Evolutionary conservation across 2,329 filamentous ascomycete species (phyloP), one percentile per base, ranked within the genome.

Genomic region (Aspergillus pseudonomiae): DNA sequence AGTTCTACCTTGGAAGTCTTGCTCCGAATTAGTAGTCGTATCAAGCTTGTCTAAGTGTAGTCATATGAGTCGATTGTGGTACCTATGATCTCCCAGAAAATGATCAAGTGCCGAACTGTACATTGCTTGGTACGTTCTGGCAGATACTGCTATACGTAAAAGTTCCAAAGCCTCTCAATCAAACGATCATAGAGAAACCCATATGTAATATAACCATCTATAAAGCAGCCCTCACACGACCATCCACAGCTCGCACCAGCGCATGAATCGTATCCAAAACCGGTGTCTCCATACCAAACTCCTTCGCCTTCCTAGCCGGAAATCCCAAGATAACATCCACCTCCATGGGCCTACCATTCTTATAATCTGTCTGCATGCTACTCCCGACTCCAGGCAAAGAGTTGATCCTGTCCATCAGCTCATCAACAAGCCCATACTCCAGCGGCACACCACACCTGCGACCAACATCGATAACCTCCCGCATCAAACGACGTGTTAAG

Each of bases 251-350:
- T 5, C 66, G 59, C 26, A 76, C 52, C 52, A 76, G 58, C 7
- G 77, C 73, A 65, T 79, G 78, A 10, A 82, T 66, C 24, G 77
- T 75, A 65, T 78, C 79, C 66, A 82, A 63, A 21, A 72, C 75
- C 1, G 80, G 80, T 2, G 77, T 77, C n/a, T 72, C 64, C 26
- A 82, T 73, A 0, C 75, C 75, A 16, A 79, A 67, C 59, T 81
- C 78, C 53, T 69, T 73, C 1, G 78, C 77, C 66, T 77, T 81
- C 58, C 67, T 69, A 62, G 79, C 75, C 5, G 79, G 78, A 52
- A 74, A 78, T 0, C 81, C 81, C 28, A 83, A 63, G 30, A 83
- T 83, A 1, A 82, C 79, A 59, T 83, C 80, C n/a, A 82, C 74
- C 67, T 83, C 81, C 75, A 83, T 74, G 2, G 77, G 75, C 32